phyloP scores from a whole-genome alignment of 495 filamentous ascomycete species.

The Trichoderma reesei region DNA sequence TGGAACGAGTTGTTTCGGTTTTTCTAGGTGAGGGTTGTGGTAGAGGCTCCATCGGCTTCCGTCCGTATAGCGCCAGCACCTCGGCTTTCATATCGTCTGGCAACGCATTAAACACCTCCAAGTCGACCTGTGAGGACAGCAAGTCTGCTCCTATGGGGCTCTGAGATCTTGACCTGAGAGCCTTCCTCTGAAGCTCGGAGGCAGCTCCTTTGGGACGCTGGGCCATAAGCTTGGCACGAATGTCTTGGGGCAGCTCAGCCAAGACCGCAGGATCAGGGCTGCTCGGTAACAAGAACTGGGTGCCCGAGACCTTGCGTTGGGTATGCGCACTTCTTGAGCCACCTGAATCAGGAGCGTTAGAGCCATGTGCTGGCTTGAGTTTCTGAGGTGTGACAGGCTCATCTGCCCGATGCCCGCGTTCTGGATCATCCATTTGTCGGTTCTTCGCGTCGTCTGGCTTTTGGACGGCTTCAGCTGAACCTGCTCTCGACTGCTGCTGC shows the following conservation, averaged over 20 bases:
- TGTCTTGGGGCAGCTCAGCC: constrained; percentile 69
- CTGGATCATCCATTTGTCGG: constrained; percentile 17
- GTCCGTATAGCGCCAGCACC: constrained; percentile 57
- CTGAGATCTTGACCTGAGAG: constrained; percentile 22
- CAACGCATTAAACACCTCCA: constrained; percentile 63
- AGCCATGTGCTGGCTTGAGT: constrained; percentile 41
- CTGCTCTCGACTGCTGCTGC: constrained; percentile 20
- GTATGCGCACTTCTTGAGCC: constrained; percentile 52
- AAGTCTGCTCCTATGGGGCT: constrained; percentile 31
- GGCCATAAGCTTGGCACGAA: constrained; percentile 58
- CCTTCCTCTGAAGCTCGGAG: not conserved
- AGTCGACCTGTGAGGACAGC: constrained; percentile 48
- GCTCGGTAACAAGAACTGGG: constrained; percentile 79
- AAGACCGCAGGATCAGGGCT: constrained; percentile 67
- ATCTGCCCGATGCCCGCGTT: constrained; percentile 35
- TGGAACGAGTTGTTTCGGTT: constrained; percentile 36
- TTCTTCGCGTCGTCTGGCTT: not conserved
- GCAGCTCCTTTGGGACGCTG: constrained; percentile 21
- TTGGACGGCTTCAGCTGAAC: constrained; percentile 18
- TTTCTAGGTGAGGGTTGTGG: constrained; percentile 52
- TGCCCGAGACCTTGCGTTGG: constrained; percentile 56
- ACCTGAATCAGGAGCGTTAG: constrained; percentile 39
- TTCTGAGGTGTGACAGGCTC: constrained; percentile 58
- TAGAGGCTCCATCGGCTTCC: constrained; percentile 26
- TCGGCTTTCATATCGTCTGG: constrained; percentile 79